These are phyloP conservation scores for Auriscalpium orientale DNA, from an alignment of 768 basidiomycete genomes.

Conservation along the genomic window DNA sequence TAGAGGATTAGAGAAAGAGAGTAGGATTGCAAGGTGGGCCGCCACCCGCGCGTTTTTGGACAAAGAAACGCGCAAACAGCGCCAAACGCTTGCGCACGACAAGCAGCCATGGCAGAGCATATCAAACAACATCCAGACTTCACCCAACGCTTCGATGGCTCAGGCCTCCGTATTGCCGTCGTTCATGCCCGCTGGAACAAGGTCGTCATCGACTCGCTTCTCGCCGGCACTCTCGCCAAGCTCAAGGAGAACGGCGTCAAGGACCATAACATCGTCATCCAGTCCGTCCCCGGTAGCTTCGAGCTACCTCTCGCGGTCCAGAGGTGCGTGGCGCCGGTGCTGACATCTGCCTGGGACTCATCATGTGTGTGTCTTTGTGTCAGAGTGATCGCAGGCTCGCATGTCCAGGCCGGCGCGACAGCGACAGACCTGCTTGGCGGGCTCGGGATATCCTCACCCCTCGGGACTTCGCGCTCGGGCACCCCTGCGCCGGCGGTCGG, in stretches of 20 bases:
- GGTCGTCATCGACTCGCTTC: constrained; percentile 74
- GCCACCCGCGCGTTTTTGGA: background rate
- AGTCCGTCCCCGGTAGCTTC: constrained; percentile 91
- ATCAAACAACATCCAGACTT: constrained; percentile 76
- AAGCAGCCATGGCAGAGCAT: constrained; percentile 24
- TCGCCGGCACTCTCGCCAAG: constrained; percentile 72
- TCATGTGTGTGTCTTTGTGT: background rate
- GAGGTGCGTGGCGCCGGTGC: constrained; percentile 43
- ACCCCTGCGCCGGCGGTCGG: constrained; percentile 38
- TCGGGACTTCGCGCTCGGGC: constrained; percentile 37
- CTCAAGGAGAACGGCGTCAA: constrained; percentile 83
- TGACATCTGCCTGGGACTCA: constrained; percentile 3
- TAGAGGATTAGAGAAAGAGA: background rate
- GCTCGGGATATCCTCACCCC: constrained; percentile 37
- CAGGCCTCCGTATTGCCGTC: constrained; percentile 76
- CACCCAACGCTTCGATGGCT: constrained; percentile 65
- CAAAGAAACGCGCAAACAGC: constrained; percentile 9
- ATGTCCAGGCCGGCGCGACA: constrained; percentile 68
- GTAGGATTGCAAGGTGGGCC: background rate
- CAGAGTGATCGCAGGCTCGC: constrained; percentile 86
- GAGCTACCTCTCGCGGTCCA: constrained; percentile 85
- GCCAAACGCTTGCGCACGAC: constrained; percentile 17
- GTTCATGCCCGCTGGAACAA: constrained; percentile 97
- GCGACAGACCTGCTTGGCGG: constrained; percentile 78
- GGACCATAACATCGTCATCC: constrained; percentile 81